Base-by-base conservation (phyloP, 129 eudicot genomes). In the Helichrysum umbraculigerum region DNA sequence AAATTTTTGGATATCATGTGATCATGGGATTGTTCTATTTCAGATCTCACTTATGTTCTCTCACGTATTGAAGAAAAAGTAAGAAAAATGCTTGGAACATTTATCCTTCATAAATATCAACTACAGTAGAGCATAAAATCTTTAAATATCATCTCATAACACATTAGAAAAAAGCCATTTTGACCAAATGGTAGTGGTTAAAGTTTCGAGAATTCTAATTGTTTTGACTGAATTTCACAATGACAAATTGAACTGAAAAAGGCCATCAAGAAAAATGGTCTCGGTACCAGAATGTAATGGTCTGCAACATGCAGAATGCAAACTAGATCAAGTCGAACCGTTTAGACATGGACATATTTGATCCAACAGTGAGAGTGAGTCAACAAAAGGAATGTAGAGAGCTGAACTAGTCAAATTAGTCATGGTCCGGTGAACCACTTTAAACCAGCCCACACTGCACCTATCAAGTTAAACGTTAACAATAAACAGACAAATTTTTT, bases 1-100 rank as follows among this genome's bases (percentile, higher is more conserved):
- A 70, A 62, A 71, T 44, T 72, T 57, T 47, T 50, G 66, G 72
- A 51, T 71, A 71, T 78, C 77, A 78, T 62, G 82, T 71, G 77
- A 78, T 37, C 52, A 60, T 70, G 28, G 30, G 71, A 70, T 61
- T 70, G 10, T 72, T 60, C 50, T 61, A 50, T 65, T 33, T 3
- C 52, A 25, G 3, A 66, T 14, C 10, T 35, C 28, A 33, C 71
- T 5, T 7, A 6, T 66, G 17, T 44, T 14, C n/a, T 66, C 1
- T 17, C 12, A 21, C 0, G 11, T 11, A 44, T 44, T 44, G 1
- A 44, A 14, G 17, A 12, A 37, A 37, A 37, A 37, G 12, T 1
- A 44, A 14, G 17, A 12, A 3, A 37, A 37, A 37, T 37, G 42
- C 42, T 37, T 37, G 4, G 4, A 32, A 32, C 4, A 2, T 32